phyloP scores from a whole-genome alignment of 805 yeast species.

The Candida tallmaniae region DNA sequence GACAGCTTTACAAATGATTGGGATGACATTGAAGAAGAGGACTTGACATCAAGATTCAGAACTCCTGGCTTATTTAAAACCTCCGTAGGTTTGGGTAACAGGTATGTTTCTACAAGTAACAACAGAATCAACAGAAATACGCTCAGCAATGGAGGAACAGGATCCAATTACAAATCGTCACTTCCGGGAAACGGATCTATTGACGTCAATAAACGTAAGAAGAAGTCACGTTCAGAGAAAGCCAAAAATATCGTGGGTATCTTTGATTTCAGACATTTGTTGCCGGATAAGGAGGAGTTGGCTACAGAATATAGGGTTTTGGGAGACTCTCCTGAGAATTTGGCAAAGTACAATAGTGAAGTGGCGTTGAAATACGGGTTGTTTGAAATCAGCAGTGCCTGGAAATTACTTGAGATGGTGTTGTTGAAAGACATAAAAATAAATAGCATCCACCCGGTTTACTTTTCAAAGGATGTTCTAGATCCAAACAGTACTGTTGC shows the following conservation, averaged over 20 bases:
- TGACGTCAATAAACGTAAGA: constrained; percentile 12
- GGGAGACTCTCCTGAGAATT: constrained; percentile 58
- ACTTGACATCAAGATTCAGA: constrained; percentile 41
- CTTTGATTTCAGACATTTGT: constrained; percentile 60
- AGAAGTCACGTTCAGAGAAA: constrained; percentile 16
- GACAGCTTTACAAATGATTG: constrained; percentile 66
- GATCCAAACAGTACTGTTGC: constrained; percentile 8
- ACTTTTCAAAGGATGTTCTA: constrained; percentile 5
- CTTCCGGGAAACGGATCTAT: constrained; percentile 27
- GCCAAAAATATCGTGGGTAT: constrained; percentile 55
- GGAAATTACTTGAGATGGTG: constrained; percentile 58
- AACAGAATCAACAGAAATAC: constrained; percentile 18
- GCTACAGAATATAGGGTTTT: constrained; percentile 63
- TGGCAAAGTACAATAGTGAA: constrained; percentile 65
- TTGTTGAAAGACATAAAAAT: constrained; percentile 39
- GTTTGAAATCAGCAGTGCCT: constrained; percentile 63
- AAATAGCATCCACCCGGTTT: constrained; percentile 12
- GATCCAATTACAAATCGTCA: constrained; percentile 32
- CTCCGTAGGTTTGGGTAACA: constrained; percentile 35
- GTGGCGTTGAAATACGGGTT: constrained; percentile 65
- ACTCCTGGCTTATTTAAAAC: constrained; percentile 48
- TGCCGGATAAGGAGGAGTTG: constrained; percentile 70
- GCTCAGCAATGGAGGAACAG: constrained; percentile 17
- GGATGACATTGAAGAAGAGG: constrained; percentile 60
- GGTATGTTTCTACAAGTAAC: constrained; percentile 20